Base-by-base conservation (phyloP, 1,139 yeast genomes). In the Saccharomycopsis crataegensis region DNA sequence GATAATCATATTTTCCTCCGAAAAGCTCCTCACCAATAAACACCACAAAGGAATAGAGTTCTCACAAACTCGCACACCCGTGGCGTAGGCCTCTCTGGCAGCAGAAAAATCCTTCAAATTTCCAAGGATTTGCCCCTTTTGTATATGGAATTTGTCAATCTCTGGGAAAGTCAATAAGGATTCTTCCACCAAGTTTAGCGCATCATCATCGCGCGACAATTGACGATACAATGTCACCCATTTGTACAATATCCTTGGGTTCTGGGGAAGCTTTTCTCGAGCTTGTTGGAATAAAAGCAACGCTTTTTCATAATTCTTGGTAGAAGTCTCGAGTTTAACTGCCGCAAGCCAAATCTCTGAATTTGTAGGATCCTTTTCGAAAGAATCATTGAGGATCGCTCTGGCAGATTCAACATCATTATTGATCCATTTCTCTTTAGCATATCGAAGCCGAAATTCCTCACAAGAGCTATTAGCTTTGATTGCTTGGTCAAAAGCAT, bases 321-420 rank as follows among this genome's bases (percentile, higher is more conserved):
- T 71, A 46, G 70, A 76, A 43, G 69, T 69, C 57, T 86, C 88
- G 43, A 89, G 68, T 59, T 86, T 83, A 31, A 86, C 72, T 16
- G 82, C 76, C 0, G 94, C 94, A 48, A 83, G 69, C 89, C 91
- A 84, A 6, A 89, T 67, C 22, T 75, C 78, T 58, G 80, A 83
- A 57, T 72, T 74, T 0, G 69, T 60, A 0, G 83, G 78, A 32
- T 72, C 65, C 11, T 63, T 56, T 5, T 70, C 62, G 46, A 78
- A 65, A 0, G 86, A 86, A 9, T 72, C 66, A 3, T 69, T 63
- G 6, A 89, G 67, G 1, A 87, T 76, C 0, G 64, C 62, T 54
- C 84, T 70, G 0, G 96, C 87, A 1, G 71, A 74, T 0, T 62
- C 66, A 1, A 76, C 62, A 60, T 86, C 81, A 1, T 73, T 69